phyloP scores from a whole-genome alignment of 768 basidiomycete species.

The Serendipita vermifera region DNA sequence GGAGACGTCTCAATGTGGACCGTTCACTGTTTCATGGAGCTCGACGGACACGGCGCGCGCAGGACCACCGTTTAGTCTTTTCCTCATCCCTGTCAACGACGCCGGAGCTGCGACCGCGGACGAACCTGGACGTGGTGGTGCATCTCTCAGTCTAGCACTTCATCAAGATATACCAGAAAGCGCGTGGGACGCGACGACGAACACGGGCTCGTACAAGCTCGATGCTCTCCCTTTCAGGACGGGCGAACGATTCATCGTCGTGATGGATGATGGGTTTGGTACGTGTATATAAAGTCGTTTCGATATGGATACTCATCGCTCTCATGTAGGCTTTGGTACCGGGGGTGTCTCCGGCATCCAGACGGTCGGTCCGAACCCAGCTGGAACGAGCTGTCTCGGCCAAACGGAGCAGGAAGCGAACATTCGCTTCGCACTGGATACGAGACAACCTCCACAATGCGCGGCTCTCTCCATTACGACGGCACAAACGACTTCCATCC shows the following conservation, averaged over 20 bases:
- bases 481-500: too few relatives aligned
- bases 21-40: background rate
- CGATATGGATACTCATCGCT: background rate
- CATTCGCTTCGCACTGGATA: too few relatives aligned
- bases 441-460: too few relatives aligned
- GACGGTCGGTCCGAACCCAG: background rate
- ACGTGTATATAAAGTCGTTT: background rate
- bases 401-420: too few relatives aligned
- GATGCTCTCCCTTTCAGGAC: background rate
- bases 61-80: background rate
- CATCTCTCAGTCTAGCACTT: background rate
- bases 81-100: constrained; percentile 4
- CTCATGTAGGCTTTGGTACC: background rate
- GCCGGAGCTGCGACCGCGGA: background rate
- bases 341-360: background rate
- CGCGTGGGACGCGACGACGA: background rate
- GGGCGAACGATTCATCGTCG: background rate
- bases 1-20: background rate
- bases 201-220: background rate
- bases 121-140: background rate
- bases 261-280: constrained; percentile 6
- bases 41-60: background rate
- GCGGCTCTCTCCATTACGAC: too few relatives aligned
- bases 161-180: background rate
- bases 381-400: background rate